Conservation (phyloP, 2,329 filamentous ascomycete genomes). For the Cladosporium sp. region DNA sequence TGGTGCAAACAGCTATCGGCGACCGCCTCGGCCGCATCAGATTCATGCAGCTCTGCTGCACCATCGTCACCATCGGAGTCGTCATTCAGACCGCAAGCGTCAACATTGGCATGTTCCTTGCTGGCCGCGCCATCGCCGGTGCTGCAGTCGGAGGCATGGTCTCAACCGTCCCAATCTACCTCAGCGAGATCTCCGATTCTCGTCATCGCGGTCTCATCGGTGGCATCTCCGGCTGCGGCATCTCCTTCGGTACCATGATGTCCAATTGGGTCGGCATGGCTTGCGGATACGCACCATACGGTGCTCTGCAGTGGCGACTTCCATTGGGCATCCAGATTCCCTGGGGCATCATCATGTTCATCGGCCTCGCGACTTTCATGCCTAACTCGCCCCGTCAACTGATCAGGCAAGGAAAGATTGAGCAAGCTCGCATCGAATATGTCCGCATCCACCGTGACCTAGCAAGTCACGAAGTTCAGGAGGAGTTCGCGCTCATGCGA, state of each 20-base stretch:
- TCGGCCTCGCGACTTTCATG: slow-evolving; percentile 64
- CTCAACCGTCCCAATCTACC: slow-evolving; percentile 76
- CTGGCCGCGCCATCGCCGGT: slow-evolving; percentile 68
- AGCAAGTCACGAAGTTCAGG: slow-evolving; percentile 53
- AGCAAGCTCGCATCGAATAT: slow-evolving; percentile 57
- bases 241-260: slow-evolving; percentile 62
- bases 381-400: slow-evolving; percentile 83
- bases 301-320: slow-evolving; percentile 69
- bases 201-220: slow-evolving; percentile 68
- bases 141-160: slow-evolving; percentile 75
- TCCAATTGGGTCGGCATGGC: slow-evolving; percentile 69
- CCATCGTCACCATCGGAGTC: slow-evolving; percentile 59
- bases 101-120: slow-evolving; percentile 57
- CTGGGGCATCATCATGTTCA: slow-evolving; percentile 70
- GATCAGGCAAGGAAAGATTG: slow-evolving; percentile 68
- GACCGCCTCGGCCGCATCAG: slow-evolving; percentile 61
- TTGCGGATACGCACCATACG: slow-evolving; percentile 52
- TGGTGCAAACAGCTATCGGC: slow-evolving; percentile 46
- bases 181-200: slow-evolving; percentile 63
- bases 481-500: slow-evolving; percentile 51
- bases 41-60: slow-evolving; percentile 65
- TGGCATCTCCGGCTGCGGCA: slow-evolving; percentile 77
- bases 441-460: slow-evolving; percentile 68
- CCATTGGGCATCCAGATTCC: slow-evolving; percentile 73
- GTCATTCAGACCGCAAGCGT: slow-evolving; percentile 56